A percentile compares a stretch with the other conserved stretches of the same genome.
phyloP scores from a whole-genome alignment of 2,329 filamentous ascomycete species.

The Aureobasidium pullulans region DNA sequence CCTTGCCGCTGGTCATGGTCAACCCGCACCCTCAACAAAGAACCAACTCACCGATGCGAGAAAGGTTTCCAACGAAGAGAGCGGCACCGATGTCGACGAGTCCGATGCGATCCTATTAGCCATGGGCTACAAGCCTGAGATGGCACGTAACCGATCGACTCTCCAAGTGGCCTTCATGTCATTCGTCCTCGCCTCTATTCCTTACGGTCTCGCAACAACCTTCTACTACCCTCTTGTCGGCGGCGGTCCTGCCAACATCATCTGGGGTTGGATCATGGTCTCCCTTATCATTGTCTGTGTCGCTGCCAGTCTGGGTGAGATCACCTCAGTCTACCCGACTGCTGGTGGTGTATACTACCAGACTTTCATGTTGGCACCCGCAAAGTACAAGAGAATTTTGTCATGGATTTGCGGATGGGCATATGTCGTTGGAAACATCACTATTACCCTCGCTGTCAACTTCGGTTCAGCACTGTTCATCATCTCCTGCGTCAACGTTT shows the following conservation, averaged over 20 bases:
- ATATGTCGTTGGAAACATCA: constrained; percentile 72
- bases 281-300: constrained; percentile 66
- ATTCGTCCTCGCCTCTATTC: constrained; percentile 67
- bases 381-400: constrained; percentile 53
- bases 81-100: constrained; percentile 24
- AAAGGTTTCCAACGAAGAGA: constrained; percentile 3
- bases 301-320: constrained; percentile 63
- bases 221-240: constrained; percentile 59
- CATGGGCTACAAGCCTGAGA: constrained; percentile 60
- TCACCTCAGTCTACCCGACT: constrained; percentile 59
- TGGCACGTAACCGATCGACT: constrained; percentile 58
- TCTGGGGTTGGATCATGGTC: constrained; percentile 65
- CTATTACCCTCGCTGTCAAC: constrained; percentile 75
- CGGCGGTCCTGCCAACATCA: constrained; percentile 61
- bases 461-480: constrained; percentile 58
- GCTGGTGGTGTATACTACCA: constrained; percentile 68
- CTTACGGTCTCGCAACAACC: constrained; percentile 65
- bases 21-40: background rate
- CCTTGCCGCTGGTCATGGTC: constrained; percentile 3
- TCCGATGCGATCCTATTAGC: constrained; percentile 57
- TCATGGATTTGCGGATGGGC: constrained; percentile 70
- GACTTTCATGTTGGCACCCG: constrained; percentile 64
- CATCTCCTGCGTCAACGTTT: constrained; percentile 49
- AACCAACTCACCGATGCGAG: background rate
- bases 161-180: constrained; percentile 68